A percentile compares a stretch with the other conserved stretches of the same genome.
phyloP scores from a whole-genome alignment of 2,329 filamentous ascomycete genomes.

The Diaporthe sp. region DNA sequence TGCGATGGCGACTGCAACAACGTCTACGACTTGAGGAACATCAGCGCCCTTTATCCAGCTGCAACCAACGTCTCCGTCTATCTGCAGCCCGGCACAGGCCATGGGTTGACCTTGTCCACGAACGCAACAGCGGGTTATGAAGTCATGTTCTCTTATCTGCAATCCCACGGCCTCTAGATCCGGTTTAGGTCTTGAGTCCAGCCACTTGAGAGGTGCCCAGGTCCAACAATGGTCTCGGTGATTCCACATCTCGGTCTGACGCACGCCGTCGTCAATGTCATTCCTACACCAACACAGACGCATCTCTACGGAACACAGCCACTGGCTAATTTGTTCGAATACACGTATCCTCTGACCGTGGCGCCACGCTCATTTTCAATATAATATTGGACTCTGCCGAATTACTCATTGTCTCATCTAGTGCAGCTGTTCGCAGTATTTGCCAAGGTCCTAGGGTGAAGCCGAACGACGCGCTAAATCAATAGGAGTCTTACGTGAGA shows the following conservation, averaged over 20 bases:
- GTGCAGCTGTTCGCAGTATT: too few relatives aligned
- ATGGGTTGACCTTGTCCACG: slow-evolving; percentile 52
- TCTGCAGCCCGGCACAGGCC: slow-evolving; percentile 54
- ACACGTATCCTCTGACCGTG: not conserved
- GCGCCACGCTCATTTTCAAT: not conserved
- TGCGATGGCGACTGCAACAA: slow-evolving; percentile 54
- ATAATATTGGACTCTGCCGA: not conserved
- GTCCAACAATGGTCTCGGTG: not conserved
- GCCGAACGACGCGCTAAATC: not conserved
- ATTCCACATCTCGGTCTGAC: not conserved
- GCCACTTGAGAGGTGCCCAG: not conserved
- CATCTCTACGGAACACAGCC: not conserved
- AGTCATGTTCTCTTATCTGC: slow-evolving; percentile 45
- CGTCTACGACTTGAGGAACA: not conserved
- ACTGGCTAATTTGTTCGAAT: not conserved
- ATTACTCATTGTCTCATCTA: not conserved
- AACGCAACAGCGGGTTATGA: slow-evolving; percentile 52
- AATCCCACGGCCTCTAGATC: slow-evolving; percentile 1
- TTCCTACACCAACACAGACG: not conserved
- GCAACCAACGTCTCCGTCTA: slow-evolving; percentile 47
- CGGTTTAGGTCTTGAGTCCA: too few relatives aligned
- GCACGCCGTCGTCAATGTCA: not conserved
- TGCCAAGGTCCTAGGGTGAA: slow-evolving; percentile 7
- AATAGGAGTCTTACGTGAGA: slow-evolving; percentile 32
- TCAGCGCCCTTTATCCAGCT: slow-evolving; percentile 45